Evolutionary conservation across 2,329 filamentous ascomycete species (phyloP).

Genomic region (Didymella keratinophila): DNA sequence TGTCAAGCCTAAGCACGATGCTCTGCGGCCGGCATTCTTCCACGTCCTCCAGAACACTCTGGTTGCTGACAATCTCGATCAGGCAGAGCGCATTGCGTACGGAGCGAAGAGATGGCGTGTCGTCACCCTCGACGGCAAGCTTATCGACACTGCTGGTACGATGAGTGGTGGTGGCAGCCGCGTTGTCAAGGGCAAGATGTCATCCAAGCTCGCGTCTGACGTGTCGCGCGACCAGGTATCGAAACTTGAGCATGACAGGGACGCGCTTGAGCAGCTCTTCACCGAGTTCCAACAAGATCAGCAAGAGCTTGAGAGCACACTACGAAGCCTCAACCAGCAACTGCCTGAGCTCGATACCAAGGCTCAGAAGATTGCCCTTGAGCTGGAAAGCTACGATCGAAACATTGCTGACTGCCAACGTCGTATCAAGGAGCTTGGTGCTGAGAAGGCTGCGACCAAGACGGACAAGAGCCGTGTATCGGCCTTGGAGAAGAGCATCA

Average conservation of each 20-base stretch:
- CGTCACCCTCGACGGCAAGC: slow-evolving; percentile 90
- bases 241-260: slow-evolving; percentile 86
- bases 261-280: slow-evolving; percentile 83
- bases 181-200: slow-evolving; percentile 93
- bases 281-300: slow-evolving; percentile 85
- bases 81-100: slow-evolving; percentile 96
- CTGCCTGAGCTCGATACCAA: slow-evolving; percentile 87
- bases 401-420: slow-evolving; percentile 86
- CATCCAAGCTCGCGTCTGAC: slow-evolving; percentile 89
- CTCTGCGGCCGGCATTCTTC: slow-evolving; percentile 90
- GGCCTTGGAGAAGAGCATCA: slow-evolving; percentile 78
- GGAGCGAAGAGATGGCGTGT: slow-evolving; percentile 94
- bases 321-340: slow-evolving; percentile 76
- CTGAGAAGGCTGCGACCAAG: slow-evolving; percentile 81
- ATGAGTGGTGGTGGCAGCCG: slow-evolving; percentile 97
- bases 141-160: slow-evolving; percentile 97
- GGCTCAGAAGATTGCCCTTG: slow-evolving; percentile 88
- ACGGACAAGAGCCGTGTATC: slow-evolving; percentile 78
- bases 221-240: slow-evolving; percentile 86
- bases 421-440: slow-evolving; percentile 82
- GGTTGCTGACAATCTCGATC: slow-evolving; percentile 89
- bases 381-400: slow-evolving; percentile 84
- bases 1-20: slow-evolving; percentile 85
- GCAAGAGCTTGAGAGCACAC: slow-evolving; percentile 75
- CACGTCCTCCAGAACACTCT: slow-evolving; percentile 94